Evolutionary conservation across 192 early-diverging fungal species (phyloP).

Genomic region (Pilaira anomala): DNA sequence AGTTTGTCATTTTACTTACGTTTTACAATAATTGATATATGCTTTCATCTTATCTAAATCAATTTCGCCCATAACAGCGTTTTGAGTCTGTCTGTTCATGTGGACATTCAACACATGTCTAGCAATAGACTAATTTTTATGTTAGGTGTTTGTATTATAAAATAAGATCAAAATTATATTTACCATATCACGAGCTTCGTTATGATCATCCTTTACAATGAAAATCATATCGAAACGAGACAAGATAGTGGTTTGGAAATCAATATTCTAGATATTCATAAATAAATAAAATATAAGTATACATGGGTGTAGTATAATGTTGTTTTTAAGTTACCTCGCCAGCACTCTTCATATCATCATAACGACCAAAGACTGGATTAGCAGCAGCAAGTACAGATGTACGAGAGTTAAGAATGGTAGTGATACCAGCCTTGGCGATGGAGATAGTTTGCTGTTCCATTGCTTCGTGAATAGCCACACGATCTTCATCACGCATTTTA

Average conservation of each 20-base stretch:
- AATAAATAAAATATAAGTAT: not conserved
- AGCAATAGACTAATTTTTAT: constrained; percentile 72
- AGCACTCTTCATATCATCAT: constrained; percentile 97
- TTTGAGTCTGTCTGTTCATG: constrained; percentile 70
- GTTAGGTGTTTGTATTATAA: constrained; percentile 1
- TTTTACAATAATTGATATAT: constrained; percentile 94
- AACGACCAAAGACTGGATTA: constrained; percentile 97
- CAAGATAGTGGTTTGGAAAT: constrained; percentile 99
- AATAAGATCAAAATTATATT: no score
- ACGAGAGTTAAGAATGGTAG: constrained; percentile 95
- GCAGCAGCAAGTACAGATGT: constrained; percentile 97
- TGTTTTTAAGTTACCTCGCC: constrained; percentile 69
- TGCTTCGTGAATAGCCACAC: constrained; percentile 99
- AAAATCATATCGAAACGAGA: constrained; percentile 99
- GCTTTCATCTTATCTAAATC: constrained; percentile 93
- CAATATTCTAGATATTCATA: constrained; percentile 75
- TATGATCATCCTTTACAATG: constrained; percentile 97
- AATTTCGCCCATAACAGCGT: constrained; percentile 76
- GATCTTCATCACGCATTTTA: constrained; percentile 99
- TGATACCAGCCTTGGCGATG: constrained; percentile 99
- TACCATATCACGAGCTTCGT: constrained; percentile 84
- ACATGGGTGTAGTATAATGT: not conserved
- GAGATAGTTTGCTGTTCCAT: constrained; percentile 99
- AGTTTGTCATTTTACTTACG: constrained; percentile 39
- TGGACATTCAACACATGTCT: constrained; percentile 94